Evolutionary conservation across 179 eudicot species (phyloP), one percentile per base, ranked within the genome.

Genomic region (Camellia oleifera): DNA sequence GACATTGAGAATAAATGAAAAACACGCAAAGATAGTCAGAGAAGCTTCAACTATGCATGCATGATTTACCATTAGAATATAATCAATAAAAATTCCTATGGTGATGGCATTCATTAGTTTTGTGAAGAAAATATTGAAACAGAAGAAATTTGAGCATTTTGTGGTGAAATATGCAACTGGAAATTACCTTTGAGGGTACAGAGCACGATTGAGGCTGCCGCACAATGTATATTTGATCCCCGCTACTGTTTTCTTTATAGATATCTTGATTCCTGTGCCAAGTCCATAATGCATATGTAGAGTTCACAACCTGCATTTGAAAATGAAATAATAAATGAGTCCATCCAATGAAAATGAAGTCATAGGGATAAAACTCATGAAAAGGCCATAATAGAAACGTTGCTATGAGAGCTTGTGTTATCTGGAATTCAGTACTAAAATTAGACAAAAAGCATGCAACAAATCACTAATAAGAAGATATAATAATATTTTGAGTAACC

Each of bases 251-350:
- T 50, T 83, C 86, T 77, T 86, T 82, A 78, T 88, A 94, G 18
- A 87, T 86, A 72, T 89, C 94, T 79, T 94, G 97, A 82, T 94
- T 94, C 76, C 98, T 82, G 77, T 94, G 93, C 98, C 98, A 94
- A 61, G 93, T 94, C 98, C 98, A 94, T 54, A 94, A 84, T 14
- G 98, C 96, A 83, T 93, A 82, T 5, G 96, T 91, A 7, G 95
- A 89, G 79, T 93, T 94, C 81, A 84, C 70, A 73, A 94, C 91
- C 97, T 94, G 91, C 79, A 83, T 40, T 44, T 6, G 14, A 26
- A 61, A 42, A 70, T 10, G 5, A 57, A 56, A 45, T 20, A 69
- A 8, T 14, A 2, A 26, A 7, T 62, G 54, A 13, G 18, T n/a
- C 62, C n/a, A 5, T 26, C 20, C 20, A 5, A 56, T 26, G 76